phyloP scores from a whole-genome alignment of 345 rosid species.

The Salix suchowensis region DNA sequence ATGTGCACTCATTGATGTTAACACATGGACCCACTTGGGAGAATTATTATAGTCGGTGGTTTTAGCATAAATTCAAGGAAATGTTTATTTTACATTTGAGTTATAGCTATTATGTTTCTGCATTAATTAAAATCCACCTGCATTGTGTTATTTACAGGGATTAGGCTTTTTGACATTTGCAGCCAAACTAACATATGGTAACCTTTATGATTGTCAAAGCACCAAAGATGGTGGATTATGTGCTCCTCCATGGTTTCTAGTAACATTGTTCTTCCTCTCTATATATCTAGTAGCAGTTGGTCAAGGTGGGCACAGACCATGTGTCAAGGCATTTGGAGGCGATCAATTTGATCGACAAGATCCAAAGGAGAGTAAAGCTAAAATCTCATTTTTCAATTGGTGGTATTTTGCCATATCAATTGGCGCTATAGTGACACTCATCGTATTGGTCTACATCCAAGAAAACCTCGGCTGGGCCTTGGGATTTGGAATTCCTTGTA shows the following conservation, averaged over 20 bases:
- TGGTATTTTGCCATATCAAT: neutral
- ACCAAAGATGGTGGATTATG: neutral
- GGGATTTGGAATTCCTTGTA: constrained; percentile 25
- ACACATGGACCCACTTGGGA: no score
- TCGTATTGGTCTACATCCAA: constrained; percentile 13
- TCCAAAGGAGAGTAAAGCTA: neutral
- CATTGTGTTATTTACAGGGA: neutral
- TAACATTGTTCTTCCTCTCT: neutral
- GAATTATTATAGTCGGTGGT: no score
- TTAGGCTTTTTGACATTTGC: constrained; percentile 8
- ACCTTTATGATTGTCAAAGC: neutral
- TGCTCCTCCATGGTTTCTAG: neutral
- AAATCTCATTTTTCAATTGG: constrained; percentile 8
- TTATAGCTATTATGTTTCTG: neutral
- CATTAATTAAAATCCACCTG: neutral
- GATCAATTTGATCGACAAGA: neutral
- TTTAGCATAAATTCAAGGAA: no score
- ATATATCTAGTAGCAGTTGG: neutral
- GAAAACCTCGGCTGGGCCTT: constrained; percentile 20
- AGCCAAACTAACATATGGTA: neutral
- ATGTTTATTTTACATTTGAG: neutral
- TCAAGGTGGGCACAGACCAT: constrained; percentile 1
- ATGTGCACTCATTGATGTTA: no score
- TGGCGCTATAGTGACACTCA: neutral
- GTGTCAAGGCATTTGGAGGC: constrained; percentile 2